phyloP scores from a whole-genome alignment of 2,329 filamentous ascomycete genomes.

The Pyrenophora seminiperda region DNA sequence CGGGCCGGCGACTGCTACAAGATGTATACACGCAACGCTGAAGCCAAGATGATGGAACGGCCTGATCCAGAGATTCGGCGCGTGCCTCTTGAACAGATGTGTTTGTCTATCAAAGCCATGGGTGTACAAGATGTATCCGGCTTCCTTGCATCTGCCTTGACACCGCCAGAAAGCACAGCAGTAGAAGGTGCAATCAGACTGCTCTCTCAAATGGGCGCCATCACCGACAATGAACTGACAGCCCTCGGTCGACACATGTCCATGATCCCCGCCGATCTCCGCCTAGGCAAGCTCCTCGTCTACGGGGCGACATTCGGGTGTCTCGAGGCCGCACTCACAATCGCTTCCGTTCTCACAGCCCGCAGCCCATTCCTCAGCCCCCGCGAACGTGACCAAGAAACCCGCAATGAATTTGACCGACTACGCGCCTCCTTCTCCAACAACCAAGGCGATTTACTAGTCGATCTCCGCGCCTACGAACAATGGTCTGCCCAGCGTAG shows the following conservation, averaged over 20 bases:
- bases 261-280: slow-evolving; percentile 90
- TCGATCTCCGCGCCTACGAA: slow-evolving; percentile 82
- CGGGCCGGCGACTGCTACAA: slow-evolving; percentile 93
- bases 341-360: slow-evolving; percentile 89
- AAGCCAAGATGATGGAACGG: slow-evolving; percentile 81
- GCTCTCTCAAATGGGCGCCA: slow-evolving; percentile 82
- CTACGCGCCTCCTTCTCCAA: slow-evolving; percentile 75
- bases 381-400: slow-evolving; percentile 80
- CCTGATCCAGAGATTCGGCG: slow-evolving; percentile 93
- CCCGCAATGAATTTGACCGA: slow-evolving; percentile 78
- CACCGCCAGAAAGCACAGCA: slow-evolving; percentile 82
- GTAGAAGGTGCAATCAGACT: slow-evolving; percentile 84
- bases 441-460: slow-evolving; percentile 85
- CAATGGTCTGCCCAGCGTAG: slow-evolving; percentile 74
- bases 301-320: slow-evolving; percentile 94
- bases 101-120: slow-evolving; percentile 93
- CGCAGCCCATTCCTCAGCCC: slow-evolving; percentile 86
- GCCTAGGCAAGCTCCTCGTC: slow-evolving; percentile 92
- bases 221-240: slow-evolving; percentile 85
- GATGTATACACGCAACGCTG: slow-evolving; percentile 84
- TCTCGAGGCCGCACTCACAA: slow-evolving; percentile 83
- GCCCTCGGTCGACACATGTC: slow-evolving; percentile 91
- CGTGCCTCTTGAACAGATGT: slow-evolving; percentile 92
- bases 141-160: slow-evolving; percentile 86
- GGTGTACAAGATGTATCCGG: slow-evolving; percentile 78